A percentile compares a stretch with the other conserved stretches of the same genome.
Evolutionary conservation across 306 rosid species (phyloP).

Genomic region (Quercus rubra): DNA sequence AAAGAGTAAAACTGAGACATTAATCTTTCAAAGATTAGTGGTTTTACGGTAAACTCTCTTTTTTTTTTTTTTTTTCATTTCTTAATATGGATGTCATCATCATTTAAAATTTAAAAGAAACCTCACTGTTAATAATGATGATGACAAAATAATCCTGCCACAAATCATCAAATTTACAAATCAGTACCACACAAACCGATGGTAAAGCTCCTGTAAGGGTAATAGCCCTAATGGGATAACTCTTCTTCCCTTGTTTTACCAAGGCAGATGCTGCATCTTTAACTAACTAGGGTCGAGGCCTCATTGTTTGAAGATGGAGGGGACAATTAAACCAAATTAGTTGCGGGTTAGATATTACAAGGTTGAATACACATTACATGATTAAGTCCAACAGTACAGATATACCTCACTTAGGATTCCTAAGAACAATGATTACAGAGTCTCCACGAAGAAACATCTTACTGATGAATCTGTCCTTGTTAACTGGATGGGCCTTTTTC

Average conservation of each 20-base stretch:
- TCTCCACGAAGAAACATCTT: constrained; percentile 92
- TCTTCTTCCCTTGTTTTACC: not conserved
- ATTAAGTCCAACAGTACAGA: not conserved
- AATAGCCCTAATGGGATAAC: not conserved
- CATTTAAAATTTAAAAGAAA: no score
- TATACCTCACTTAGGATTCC: constrained; percentile 74
- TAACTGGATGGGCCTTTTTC: constrained; percentile 85
- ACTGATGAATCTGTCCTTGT: constrained; percentile 91
- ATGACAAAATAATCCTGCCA: not conserved
- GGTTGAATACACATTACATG: not conserved
- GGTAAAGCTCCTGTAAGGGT: not conserved
- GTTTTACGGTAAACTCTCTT: no score
- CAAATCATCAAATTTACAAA: not conserved
- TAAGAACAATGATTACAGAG: constrained; percentile 84
- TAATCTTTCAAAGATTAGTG: no score
- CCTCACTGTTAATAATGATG: no score
- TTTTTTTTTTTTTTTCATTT: no score
- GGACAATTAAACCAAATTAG: not conserved
- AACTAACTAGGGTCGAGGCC: not conserved
- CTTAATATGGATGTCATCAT: no score
- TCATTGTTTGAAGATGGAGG: not conserved
- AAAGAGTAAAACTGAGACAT: no score
- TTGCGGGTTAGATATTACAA: not conserved
- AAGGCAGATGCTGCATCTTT: not conserved
- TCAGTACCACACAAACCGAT: not conserved